These are phyloP conservation scores for Pseudogymnoascus sp. DNA, from an alignment of 2,329 filamentous ascomycete genomes.

Conservation along the genomic window DNA sequence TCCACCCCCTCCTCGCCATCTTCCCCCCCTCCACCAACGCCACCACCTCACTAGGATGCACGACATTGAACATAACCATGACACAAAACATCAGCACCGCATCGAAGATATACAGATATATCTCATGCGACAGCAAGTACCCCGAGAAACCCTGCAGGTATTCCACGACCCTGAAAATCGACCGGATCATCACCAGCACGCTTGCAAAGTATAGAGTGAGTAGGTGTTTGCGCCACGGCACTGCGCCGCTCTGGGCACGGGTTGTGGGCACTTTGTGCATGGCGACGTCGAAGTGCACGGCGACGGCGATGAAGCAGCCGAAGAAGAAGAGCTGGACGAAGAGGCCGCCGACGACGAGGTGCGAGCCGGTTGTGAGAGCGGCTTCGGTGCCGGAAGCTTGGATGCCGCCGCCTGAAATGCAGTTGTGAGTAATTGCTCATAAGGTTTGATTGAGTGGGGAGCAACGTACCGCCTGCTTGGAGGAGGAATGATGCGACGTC, in stretches of 20 bases:
- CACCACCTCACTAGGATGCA: slow-evolving; percentile 28
- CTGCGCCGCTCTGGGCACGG: not conserved
- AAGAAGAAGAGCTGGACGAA: slow-evolving; percentile 45
- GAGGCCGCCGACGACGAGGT: slow-evolving; percentile 42
- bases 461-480: slow-evolving; percentile 31
- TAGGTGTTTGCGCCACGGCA: slow-evolving; percentile 32
- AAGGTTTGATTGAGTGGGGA: not conserved
- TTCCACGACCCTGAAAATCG: slow-evolving; percentile 39
- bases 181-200: slow-evolving; percentile 38
- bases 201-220: slow-evolving; percentile 35
- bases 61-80: slow-evolving; percentile 30
- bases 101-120: slow-evolving; percentile 38
- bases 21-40: slow-evolving; percentile 10
- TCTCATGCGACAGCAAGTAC: slow-evolving; percentile 36
- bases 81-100: slow-evolving; percentile 35
- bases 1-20: not conserved
- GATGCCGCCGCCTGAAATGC: slow-evolving; percentile 18
- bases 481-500: slow-evolving; percentile 40
- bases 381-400: slow-evolving; percentile 20
- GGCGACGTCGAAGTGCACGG: slow-evolving; percentile 37
- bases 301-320: slow-evolving; percentile 40
- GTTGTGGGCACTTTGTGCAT: slow-evolving; percentile 28
- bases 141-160: slow-evolving; percentile 37
- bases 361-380: slow-evolving; percentile 28
- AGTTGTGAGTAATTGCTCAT: not conserved